Conservation (phyloP, 2,329 filamentous ascomycete species). For the Fusarium haematococcum region DNA sequence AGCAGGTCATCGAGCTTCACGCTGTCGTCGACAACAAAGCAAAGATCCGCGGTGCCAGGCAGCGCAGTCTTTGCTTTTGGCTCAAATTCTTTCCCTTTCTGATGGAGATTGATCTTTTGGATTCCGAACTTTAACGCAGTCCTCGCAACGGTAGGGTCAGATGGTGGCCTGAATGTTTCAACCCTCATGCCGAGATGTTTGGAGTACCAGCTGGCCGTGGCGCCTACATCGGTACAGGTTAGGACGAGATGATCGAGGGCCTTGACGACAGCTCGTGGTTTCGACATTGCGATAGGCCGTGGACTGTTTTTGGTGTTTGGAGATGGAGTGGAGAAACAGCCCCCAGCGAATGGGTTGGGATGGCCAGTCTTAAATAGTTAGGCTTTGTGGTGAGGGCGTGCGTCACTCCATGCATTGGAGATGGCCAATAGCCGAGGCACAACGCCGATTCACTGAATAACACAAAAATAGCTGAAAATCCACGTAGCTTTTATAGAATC, state of each 20-base stretch:
- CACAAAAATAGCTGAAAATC: not conserved
- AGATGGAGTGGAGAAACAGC: not conserved
- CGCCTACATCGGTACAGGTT: slow-evolving; percentile 63
- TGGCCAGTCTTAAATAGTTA: not conserved
- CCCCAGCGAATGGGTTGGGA: not conserved
- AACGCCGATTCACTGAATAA: not conserved
- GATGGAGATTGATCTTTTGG: slow-evolving; percentile 73
- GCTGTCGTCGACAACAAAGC: slow-evolving; percentile 65
- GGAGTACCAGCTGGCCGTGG: slow-evolving; percentile 66
- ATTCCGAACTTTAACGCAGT: slow-evolving; percentile 67
- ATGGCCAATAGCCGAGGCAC: not conserved
- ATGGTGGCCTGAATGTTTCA: slow-evolving; percentile 60
- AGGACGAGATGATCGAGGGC: slow-evolving; percentile 72
- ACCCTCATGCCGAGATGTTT: slow-evolving; percentile 67
- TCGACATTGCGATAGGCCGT: slow-evolving; percentile 15
- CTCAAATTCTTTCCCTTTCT: slow-evolving; percentile 68
- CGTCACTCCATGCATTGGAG: not conserved
- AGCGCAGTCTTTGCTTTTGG: slow-evolving; percentile 66
- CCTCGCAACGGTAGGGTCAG: slow-evolving; percentile 51
- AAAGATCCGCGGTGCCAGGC: slow-evolving; percentile 69
- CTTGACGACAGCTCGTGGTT: slow-evolving; percentile 47
- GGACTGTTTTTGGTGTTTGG: not conserved
- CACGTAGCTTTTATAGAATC: not conserved
- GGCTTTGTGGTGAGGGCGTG: not conserved
- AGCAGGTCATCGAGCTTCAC: slow-evolving; percentile 59